Base-by-base conservation (phyloP, 495 filamentous ascomycete genomes). In the Staphylotrichum longicolle region DNA sequence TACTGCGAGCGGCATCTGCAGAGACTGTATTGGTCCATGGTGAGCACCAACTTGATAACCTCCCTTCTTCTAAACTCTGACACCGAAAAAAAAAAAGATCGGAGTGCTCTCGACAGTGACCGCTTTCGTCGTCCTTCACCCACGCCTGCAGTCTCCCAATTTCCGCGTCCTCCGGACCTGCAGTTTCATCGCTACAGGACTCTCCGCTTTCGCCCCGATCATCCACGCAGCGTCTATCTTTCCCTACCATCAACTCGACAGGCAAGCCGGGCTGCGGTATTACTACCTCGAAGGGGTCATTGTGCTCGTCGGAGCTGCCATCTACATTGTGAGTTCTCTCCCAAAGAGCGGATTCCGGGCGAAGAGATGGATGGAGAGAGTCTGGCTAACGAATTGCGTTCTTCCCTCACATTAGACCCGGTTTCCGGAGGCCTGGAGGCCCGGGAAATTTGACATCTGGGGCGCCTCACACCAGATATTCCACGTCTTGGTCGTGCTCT, bases 161-260 rank as follows among this genome's bases (percentile, higher is more conserved):
- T 90, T 83, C 80, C 81, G 91, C 12, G 86, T 86, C 8, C 85
- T 92, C 69, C 83, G 91, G 51, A 88, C 88, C 7, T 74, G 76
- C 56, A 90, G 91, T 86, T 94, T 94, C 73, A 83, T 93, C 37
- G 79, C 80, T 40, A 90, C 93, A 80, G 91, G 91, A 74, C 90
- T 64, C 87, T 90, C 7, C 82, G 91, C 14, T 47, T 90, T 51
- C 70, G 72, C 57, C 10, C 68, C 68, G 30, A 44, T 68, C 15
- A 54, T 61, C 32, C 63, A 68, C 54, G 54, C 30, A 7, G 20
- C 33, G 8, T 3, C 37, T 6, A 57, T 41, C 8, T 57, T 57
- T 57, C 34, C 8, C 5, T 57, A 20, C 30, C n/a, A 14, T 3
- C 48, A 51, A 30, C n/a, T 51, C 5, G 30, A 30, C 3, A 7